Percentiles rank a stretch among this genome's conserved stretches.
These are phyloP conservation scores for Nemania sp. DNA, from an alignment of 2,329 filamentous ascomycete genomes.

Conservation along the genomic window DNA sequence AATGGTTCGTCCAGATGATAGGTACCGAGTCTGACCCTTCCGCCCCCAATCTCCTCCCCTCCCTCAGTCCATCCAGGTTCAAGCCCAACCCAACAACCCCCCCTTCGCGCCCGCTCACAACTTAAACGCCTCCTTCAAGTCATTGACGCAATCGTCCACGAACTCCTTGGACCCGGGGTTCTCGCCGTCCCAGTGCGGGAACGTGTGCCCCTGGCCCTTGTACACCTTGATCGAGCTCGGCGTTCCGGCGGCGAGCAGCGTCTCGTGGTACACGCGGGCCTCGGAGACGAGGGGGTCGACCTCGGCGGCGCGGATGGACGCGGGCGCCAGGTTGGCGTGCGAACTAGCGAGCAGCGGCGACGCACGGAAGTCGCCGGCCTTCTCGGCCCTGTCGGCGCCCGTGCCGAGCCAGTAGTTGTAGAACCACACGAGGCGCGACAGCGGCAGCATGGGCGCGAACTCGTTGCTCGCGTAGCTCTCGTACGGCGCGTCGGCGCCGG, in stretches of 20 bases:
- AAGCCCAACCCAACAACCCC: too few relatives aligned
- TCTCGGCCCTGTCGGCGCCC: conserved; percentile 36
- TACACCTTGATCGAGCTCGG: conserved; percentile 43
- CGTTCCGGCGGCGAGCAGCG: conserved; percentile 39
- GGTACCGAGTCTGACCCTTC: too few relatives aligned
- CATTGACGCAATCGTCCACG: conserved; percentile 40
- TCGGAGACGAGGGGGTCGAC: conserved; percentile 44
- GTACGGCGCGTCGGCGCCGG: conserved; percentile 37
- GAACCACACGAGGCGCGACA: conserved; percentile 43
- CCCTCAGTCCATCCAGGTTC: too few relatives aligned
- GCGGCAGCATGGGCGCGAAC: conserved; percentile 43
- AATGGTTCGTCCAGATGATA: too few relatives aligned
- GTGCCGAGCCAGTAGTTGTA: conserved; percentile 45
- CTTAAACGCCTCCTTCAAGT: conserved; percentile 35
- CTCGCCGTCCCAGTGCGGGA: conserved; percentile 43
- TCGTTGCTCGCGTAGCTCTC: conserved; percentile 41
- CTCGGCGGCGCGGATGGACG: conserved; percentile 42
- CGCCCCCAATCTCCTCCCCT: too few relatives aligned
- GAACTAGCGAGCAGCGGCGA: conserved; percentile 43
- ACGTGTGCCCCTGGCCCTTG: conserved; percentile 44
- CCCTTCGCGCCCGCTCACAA: too few relatives aligned
- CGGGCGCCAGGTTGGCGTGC: conserved; percentile 41
- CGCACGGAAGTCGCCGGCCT: conserved; percentile 39
- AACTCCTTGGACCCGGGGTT: conserved; percentile 42
- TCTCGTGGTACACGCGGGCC: conserved; percentile 41